Evolutionary conservation across 768 basidiomycete species (phyloP).

Genomic region (Asterophora parasitica): DNA sequence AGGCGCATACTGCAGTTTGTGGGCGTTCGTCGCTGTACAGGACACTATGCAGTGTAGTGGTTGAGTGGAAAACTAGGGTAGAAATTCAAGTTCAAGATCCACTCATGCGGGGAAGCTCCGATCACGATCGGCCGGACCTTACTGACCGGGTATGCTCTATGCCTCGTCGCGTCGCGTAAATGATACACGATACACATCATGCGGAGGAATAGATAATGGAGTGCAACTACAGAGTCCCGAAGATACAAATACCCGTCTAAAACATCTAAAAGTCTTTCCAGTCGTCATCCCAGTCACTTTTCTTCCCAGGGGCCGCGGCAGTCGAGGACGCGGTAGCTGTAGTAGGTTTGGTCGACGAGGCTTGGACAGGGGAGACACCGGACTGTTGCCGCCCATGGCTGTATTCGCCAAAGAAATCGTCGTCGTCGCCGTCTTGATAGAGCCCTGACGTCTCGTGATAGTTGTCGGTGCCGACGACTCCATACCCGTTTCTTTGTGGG

Average conservation of each 20-base stretch:
- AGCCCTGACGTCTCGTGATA: constrained; percentile 56
- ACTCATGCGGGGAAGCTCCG: constrained; percentile 18
- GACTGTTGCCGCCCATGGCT: constrained; percentile 26
- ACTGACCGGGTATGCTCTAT: neutral
- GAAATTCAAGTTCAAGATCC: constrained; percentile 9
- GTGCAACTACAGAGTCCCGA: neutral
- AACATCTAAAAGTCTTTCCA: constrained; percentile 72
- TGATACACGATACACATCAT: too few relatives aligned
- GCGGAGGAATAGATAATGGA: neutral
- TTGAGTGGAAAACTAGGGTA: constrained; percentile 1
- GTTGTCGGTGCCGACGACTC: constrained; percentile 39
- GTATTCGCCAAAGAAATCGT: constrained; percentile 60
- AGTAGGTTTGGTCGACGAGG: constrained; percentile 8
- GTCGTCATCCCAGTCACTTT: constrained; percentile 69
- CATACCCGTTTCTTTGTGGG: constrained; percentile 50
- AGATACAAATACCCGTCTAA: constrained; percentile 2
- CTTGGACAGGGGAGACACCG: constrained; percentile 15
- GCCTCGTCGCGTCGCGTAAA: neutral
- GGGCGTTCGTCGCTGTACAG: neutral
- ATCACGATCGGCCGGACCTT: constrained; percentile 34
- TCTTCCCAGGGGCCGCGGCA: constrained; percentile 29
- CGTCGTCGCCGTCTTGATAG: constrained; percentile 62
- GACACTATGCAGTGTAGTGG: neutral
- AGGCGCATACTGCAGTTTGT: constrained; percentile 14
- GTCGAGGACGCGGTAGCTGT: constrained; percentile 3